Base-by-base conservation (phyloP, 176 grass and related monocot genomes). In the Aegilops bicornis region DNA sequence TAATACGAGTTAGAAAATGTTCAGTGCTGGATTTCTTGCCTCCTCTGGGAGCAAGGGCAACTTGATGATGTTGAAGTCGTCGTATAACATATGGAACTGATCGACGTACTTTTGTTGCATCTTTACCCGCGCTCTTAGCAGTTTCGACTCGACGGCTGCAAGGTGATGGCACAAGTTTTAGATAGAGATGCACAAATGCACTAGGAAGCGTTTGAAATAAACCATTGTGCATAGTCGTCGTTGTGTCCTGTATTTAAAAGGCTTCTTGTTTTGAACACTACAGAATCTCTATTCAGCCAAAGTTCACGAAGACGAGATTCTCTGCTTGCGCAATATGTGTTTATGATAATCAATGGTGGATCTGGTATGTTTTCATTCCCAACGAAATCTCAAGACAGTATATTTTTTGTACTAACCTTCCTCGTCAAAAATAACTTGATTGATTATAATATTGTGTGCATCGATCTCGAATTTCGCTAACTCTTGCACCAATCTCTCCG, bases 401-500 rank as follows among this genome's bases (percentile, higher is more conserved):
- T 32, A 75, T 63, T 50, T 78, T 56, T 39, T 9, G 14, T 69
- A 84, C 85, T n/a, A 80, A 99, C 97, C 92, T 97, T 95, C 97
- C 47, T 97, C 97, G 31, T 97, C 90, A 84, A 94, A 97, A 81
- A 97, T 63, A 79, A 99, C 92, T 94, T 99, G 97, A 89, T 99
- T 99, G 83, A 99, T 91, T 45, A 99, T 99, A 86, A 99, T 94
- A 87, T 95, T 97, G 64, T 99, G 97, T 32, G 97, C 78, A 70
- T 99, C 97, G 40, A 99, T 99, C 88, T 99, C 90, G 23, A 99
- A 99, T 79, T 94, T 99, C 23, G 94, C 92, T 70, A 99, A 80
- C 75, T 99, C 97, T 94, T 99, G 97, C 70, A 99, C 97, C 90
- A 99, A 91, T 88, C 97, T 94, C 88, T 99, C 97, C 20, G 97